Base-by-base conservation (phyloP, 2,329 filamentous ascomycete species). In the Aspergillus amoenus region DNA sequence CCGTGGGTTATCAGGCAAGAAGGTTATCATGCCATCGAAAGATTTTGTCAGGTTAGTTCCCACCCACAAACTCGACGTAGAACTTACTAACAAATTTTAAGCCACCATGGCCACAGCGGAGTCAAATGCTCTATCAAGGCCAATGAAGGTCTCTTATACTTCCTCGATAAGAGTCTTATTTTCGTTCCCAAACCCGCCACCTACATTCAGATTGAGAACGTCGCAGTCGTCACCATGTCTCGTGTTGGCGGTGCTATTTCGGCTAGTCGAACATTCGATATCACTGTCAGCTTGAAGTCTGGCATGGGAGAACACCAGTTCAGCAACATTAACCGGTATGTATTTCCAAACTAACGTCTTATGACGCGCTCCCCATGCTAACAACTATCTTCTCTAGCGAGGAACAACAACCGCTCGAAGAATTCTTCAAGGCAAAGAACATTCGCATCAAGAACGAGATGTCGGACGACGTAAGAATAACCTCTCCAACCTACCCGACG, bases 101-200 rank as follows among this genome's bases (percentile, higher is more conserved):
- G 90, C 65, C 94, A 97, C 78, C 92, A 96, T 73, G 87, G 89
- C 68, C 93, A 97, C 75, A 91, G 88, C 65, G 94, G 94, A 57
- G 95, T 99, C 77, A 99, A 99, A 79, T 99, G 94, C 77, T 96
- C 93, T n/a, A 97, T 99, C 85, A 99, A 99, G 79, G 95, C 95
- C 53, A 97, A 95, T 75, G 94, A 99, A 78, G 94, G 95, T 59
- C 93, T 96, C 71, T 81, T 99, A 50, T 99, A 96, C 84, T 97
- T 93, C 73, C 80, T 99, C 65, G 94, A 99, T 77, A 97, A 97
- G 78, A 93, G 93, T 7, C 96, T 99, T 76, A 95, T 99, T 85
- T 99, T 99, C 74, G 94, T 99, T 15, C 94, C 94, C 32, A 99
- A 99, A 79, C 94, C 94, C 1, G 93, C 94, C 15, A 97, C 93